Evolutionary conservation across 306 rosid genomes (phyloP), one percentile per base, ranked within the genome.

Genomic region (Carpinus viminea): DNA sequence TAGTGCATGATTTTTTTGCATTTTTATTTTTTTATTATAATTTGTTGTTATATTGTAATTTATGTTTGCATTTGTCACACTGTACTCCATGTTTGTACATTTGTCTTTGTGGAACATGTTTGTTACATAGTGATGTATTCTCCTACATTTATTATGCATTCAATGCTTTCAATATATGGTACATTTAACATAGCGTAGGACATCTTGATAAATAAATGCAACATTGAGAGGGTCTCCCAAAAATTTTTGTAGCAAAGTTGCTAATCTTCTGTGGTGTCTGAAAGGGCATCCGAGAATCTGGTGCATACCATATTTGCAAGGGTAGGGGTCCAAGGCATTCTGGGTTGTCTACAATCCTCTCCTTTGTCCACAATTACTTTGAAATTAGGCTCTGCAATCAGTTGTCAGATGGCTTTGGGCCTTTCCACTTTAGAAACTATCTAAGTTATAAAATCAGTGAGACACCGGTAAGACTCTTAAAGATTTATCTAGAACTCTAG

Each of bases 1-100:
- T 68, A 80, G 89, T 89, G 17, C 51, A 21, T 24, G 13, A 10
- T 59, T 9, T 59, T 21, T 24, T n/a, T 45, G 72, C 65, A 57
- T 73, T 80, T 68, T 38, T 8, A n/a, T 16, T 20, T 52, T 85
- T 12, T 60, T 15, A 31, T 68, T 70, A 52, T 56, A 74, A 75
- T 26, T 52, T 55, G 24, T 55, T n/a, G 20, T 18, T 71, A 56
- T 68, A 15, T 57, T 54, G 18, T 70, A 21, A 59, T 47, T 74
- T 84, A 26, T 79, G 74, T 47, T 26, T 31, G 26, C 72, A 10
- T 15, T 24, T 38, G 75, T 2, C 13, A 66, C 24, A n/a, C 20
- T 34, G 7, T 34, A 8, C 17, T 64, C 70, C 47, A 65, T 65
- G 13, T 65, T 31, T 16, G 1, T 65, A 5, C 7, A 41, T 6